phyloP scores from a whole-genome alignment of 805 yeast genomes.

The Yarrowia porcina region DNA sequence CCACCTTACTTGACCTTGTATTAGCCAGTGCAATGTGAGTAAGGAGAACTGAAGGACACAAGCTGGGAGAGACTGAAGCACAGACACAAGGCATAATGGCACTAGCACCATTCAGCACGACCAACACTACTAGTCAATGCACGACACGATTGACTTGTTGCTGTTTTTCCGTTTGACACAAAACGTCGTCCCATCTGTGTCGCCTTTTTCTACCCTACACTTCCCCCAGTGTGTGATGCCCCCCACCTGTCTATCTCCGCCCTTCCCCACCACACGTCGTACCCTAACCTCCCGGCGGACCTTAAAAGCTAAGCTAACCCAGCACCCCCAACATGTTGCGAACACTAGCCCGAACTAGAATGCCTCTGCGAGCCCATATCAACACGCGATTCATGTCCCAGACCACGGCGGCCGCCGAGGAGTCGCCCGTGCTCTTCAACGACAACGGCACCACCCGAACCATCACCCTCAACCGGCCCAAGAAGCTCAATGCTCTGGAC shows the following conservation, averaged over 20 bases:
- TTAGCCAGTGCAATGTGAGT: neutral
- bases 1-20: neutral
- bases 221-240: too few species aligned
- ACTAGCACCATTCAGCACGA: too few species aligned
- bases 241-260: neutral
- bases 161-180: too few species aligned
- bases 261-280: neutral
- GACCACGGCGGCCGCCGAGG: slow-evolving; percentile 28
- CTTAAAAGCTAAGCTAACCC: slow-evolving; percentile 2
- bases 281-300: neutral
- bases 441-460: slow-evolving; percentile 65
- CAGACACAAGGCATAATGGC: too few species aligned
- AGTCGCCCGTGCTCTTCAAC: slow-evolving; percentile 60
- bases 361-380: slow-evolving; percentile 40
- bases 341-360: slow-evolving; percentile 28
- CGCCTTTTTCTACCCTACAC: too few species aligned
- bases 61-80: too few species aligned
- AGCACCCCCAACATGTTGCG: slow-evolving; percentile 20
- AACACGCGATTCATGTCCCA: slow-evolving; percentile 25
- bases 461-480: slow-evolving; percentile 72
- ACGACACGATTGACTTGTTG: too few species aligned
- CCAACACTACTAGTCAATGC: too few species aligned
- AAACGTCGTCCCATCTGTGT: too few species aligned
- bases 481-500: slow-evolving; percentile 81
- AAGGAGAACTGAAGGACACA: neutral